These are phyloP conservation scores for Cryptosporidium meleagridis DNA, from an alignment of 169 alveolate species.

Conservation along the genomic window DNA sequence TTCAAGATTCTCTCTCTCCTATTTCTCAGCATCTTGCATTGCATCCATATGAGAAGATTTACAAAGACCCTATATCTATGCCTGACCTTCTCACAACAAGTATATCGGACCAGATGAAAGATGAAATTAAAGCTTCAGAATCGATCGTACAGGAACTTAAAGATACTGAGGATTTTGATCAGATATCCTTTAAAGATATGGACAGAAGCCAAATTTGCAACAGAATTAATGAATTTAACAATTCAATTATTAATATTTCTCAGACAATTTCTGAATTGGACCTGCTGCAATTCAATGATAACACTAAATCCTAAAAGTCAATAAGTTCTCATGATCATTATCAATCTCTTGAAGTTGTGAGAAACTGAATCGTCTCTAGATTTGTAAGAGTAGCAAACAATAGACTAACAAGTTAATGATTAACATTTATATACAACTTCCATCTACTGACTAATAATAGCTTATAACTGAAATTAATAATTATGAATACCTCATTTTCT, in stretches of 20 bases:
- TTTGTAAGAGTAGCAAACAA: neutral
- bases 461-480: too few species aligned
- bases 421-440: neutral
- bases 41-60: slow-evolving; percentile 65
- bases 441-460: neutral
- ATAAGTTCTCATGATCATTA: neutral
- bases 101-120: slow-evolving; percentile 54
- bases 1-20: slow-evolving; percentile 62
- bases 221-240: slow-evolving; percentile 64
- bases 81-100: slow-evolving; percentile 57
- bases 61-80: slow-evolving; percentile 69
- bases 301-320: neutral
- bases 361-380: neutral
- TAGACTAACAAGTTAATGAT: neutral
- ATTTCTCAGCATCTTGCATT: slow-evolving; percentile 45
- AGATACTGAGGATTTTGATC: neutral
- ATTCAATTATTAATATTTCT: slow-evolving; percentile 33
- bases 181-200: slow-evolving; percentile 8
- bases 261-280: slow-evolving; percentile 56
- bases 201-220: slow-evolving; percentile 10
- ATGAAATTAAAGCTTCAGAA: slow-evolving; percentile 56
- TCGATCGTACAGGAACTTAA: neutral
- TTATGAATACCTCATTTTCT: neutral
- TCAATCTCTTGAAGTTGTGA: neutral
- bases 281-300: neutral